Conservation (phyloP, 1,139 yeast genomes). For the Insectozyma bohioensis region DNA sequence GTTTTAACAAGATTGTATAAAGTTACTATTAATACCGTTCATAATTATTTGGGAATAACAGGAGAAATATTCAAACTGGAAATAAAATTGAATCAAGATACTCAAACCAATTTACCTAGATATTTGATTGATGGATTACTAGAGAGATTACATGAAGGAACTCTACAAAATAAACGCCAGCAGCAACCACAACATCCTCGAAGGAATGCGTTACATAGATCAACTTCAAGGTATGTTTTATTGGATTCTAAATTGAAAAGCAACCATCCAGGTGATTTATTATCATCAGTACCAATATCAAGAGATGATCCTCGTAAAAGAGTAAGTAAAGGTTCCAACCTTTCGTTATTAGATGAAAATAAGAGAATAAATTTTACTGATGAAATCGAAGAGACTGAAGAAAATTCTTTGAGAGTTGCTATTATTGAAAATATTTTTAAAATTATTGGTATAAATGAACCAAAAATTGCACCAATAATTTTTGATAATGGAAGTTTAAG, state of each 20-base stretch:
- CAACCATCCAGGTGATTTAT: constrained; percentile 78
- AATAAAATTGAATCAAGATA: constrained; percentile 54
- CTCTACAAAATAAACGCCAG: constrained; percentile 3
- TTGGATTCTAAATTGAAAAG: constrained; percentile 58
- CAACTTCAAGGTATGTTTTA: constrained; percentile 61
- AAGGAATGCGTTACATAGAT: constrained; percentile 12
- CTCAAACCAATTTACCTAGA: constrained; percentile 50
- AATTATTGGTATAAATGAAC: constrained; percentile 60
- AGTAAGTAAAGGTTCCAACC: constrained; percentile 7
- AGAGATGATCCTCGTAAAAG: constrained; percentile 30
- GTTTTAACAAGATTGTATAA: constrained; percentile 82
- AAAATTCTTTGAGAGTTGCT: constrained; percentile 65
- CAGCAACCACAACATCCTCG: constrained; percentile 7
- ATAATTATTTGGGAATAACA: constrained; percentile 81
- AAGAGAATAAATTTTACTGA: constrained; percentile 40
- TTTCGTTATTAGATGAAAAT: constrained; percentile 7
- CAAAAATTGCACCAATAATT: constrained; percentile 7
- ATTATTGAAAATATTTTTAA: constrained; percentile 75
- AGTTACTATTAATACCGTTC: constrained; percentile 89
- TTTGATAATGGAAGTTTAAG: constrained; percentile 6
- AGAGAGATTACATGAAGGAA: constrained; percentile 30
- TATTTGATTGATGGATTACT: constrained; percentile 61
- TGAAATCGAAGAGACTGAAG: constrained; percentile 73
- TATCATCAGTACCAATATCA: constrained; percentile 79
- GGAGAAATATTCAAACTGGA: constrained; percentile 81